Evolutionary conservation across 306 rosid genomes (phyloP).

Genomic region (Cicer chorassanicum): DNA sequence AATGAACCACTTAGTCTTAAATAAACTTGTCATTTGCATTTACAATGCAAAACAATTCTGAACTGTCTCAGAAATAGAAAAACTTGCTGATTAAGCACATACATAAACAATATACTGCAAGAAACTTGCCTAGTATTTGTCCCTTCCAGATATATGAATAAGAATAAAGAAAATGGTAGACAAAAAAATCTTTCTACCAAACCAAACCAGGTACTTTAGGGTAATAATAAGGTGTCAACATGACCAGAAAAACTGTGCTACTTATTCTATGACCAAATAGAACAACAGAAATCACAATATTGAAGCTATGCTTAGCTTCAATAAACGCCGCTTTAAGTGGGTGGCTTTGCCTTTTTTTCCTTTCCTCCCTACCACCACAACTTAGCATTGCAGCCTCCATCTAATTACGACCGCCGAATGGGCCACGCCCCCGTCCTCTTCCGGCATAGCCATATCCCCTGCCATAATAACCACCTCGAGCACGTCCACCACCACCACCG

Average conservation of each 20-base stretch:
- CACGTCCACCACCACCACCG: slow-evolving; percentile 56
- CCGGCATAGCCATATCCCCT: slow-evolving; percentile 57
- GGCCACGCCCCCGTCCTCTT: slow-evolving; percentile 61
- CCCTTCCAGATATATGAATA: slow-evolving; percentile 25
- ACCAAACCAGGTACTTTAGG: slow-evolving; percentile 41
- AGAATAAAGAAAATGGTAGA: slow-evolving; percentile 30
- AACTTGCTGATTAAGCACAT: slow-evolving; percentile 41
- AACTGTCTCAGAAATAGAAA: slow-evolving; percentile 24
- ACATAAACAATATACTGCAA: slow-evolving; percentile 42
- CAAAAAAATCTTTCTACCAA: slow-evolving; percentile 12
- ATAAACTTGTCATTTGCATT: slow-evolving; percentile 40
- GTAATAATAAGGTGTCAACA: slow-evolving; percentile 2
- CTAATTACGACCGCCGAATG: slow-evolving; percentile 41
- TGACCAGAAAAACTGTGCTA: slow-evolving; percentile 41
- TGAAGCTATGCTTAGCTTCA: slow-evolving; percentile 41
- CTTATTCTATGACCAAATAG: slow-evolving; percentile 41
- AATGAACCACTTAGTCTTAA: not conserved
- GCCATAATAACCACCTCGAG: slow-evolving; percentile 58
- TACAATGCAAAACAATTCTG: slow-evolving; percentile 46
- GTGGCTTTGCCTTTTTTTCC: slow-evolving; percentile 39
- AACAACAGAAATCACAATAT: slow-evolving; percentile 37
- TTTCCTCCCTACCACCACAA: slow-evolving; percentile 39
- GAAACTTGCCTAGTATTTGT: slow-evolving; percentile 42
- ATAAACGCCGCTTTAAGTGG: slow-evolving; percentile 35
- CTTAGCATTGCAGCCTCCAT: slow-evolving; percentile 26